A percentile compares a stretch with the other conserved stretches of the same genome.
Conservation (phyloP, 2,329 filamentous ascomycete genomes). For the Cyphellophora europaea region DNA sequence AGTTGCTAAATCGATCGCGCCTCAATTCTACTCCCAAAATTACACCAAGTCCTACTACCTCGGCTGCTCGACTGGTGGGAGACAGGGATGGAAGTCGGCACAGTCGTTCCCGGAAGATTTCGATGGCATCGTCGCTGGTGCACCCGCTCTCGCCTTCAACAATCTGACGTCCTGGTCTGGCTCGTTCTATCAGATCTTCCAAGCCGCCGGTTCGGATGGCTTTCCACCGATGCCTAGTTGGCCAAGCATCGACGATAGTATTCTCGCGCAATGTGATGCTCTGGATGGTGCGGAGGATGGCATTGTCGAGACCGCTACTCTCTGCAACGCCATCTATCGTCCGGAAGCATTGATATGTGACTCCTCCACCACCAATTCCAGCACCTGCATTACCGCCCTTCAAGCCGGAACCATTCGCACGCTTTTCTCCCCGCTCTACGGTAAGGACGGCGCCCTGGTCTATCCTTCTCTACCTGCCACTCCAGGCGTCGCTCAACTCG, state of each 20-base stretch:
- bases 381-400: constrained; percentile 21
- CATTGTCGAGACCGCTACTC: constrained; percentile 36
- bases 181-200: constrained; percentile 32
- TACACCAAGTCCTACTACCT: constrained; percentile 39
- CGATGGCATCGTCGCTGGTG: constrained; percentile 38
- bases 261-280: constrained; percentile 40
- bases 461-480: constrained; percentile 29
- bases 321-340: constrained; percentile 30
- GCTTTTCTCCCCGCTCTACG: constrained; percentile 25
- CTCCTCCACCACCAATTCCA: not conserved
- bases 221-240: constrained; percentile 27
- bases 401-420: constrained; percentile 23
- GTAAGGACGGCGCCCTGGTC: constrained; percentile 21
- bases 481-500: constrained; percentile 20
- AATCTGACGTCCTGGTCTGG: constrained; percentile 35
- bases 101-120: constrained; percentile 39
- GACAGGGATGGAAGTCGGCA: constrained; percentile 37
- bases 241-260: constrained; percentile 31
- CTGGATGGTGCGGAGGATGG: constrained; percentile 41
- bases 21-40: constrained; percentile 26
- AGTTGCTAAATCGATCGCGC: constrained; percentile 29
- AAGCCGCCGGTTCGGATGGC: constrained; percentile 24
- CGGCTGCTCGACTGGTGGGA: constrained; percentile 40
- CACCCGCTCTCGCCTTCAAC: constrained; percentile 34
- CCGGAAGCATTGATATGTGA: constrained; percentile 23